Conservation (phyloP, 257 asterid genomes). For the Coffea eugenioides region DNA sequence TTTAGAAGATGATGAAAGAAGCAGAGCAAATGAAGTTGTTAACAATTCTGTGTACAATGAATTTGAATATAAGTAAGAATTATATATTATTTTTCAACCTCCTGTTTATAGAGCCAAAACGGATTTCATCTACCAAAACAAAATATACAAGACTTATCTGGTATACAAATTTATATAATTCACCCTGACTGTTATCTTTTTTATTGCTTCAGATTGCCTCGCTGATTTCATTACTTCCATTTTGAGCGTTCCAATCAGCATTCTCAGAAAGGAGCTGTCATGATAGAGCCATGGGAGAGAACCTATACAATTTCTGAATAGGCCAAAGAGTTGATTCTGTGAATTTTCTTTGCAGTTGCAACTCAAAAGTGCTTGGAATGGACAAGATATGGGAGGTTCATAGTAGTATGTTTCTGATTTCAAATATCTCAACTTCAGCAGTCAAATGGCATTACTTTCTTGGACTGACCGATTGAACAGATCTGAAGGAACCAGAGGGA, state of each 20-base stretch:
- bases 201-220: neutral
- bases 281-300: neutral
- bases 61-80: neutral
- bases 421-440: neutral
- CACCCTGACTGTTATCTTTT: neutral
- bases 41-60: neutral
- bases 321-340: neutral
- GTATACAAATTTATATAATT: neutral
- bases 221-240: neutral
- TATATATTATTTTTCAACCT: neutral
- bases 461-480: constrained; percentile 35
- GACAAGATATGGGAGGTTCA: neutral
- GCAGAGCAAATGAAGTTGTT: neutral
- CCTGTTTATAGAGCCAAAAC: neutral
- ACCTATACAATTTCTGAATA: neutral
- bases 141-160: neutral
- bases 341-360: neutral
- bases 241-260: neutral
- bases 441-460: constrained; percentile 14
- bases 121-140: neutral
- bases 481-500: constrained; percentile 38
- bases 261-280: neutral
- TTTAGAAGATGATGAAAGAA: neutral
- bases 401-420: neutral
- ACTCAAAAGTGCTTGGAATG: neutral